Evolutionary conservation across 352 stramenopile species (phyloP).

Genomic region (Phytophthora pistaciae): DNA sequence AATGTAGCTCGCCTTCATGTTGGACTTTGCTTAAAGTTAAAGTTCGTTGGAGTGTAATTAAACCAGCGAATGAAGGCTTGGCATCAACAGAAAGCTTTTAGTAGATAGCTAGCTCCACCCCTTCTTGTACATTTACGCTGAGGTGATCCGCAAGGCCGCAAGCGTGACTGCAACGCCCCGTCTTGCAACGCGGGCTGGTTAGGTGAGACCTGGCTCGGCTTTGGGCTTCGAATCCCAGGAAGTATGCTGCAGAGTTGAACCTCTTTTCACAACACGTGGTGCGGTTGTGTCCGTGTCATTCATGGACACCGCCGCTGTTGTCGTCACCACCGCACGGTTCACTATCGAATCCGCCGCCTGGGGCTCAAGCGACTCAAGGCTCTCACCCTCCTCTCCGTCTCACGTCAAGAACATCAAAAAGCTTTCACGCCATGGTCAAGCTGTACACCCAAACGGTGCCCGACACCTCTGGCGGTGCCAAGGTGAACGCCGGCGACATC

Average conservation of each 20-base stretch:
- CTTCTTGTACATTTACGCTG: neutral
- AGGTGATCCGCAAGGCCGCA: slow-evolving; percentile 11
- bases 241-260: slow-evolving; percentile 22
- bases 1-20: neutral
- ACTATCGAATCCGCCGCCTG: slow-evolving; percentile 34
- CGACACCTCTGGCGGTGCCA: slow-evolving; percentile 36
- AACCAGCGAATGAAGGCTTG: neutral
- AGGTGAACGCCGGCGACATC: slow-evolving; percentile 45
- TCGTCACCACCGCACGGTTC: slow-evolving; percentile 20
- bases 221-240: slow-evolving; percentile 10
- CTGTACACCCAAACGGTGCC: slow-evolving; percentile 41
- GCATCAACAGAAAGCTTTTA: neutral
- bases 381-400: neutral
- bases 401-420: neutral
- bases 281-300: slow-evolving; percentile 16
- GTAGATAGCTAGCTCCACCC: too few relatives aligned
- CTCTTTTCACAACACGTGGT: slow-evolving; percentile 25
- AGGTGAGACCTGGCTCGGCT: slow-evolving; percentile 34
- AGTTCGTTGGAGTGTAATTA: too few relatives aligned
- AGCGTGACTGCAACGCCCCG: slow-evolving; percentile 12
- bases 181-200: slow-evolving; percentile 35
- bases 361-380: slow-evolving; percentile 3
- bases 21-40: neutral
- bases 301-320: slow-evolving; percentile 4
- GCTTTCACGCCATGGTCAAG: slow-evolving; percentile 28